Evolutionary conservation across 805 yeast species (phyloP), one percentile per base, ranked within the genome.

Genomic region (Wickerhamiella kazuoi): DNA sequence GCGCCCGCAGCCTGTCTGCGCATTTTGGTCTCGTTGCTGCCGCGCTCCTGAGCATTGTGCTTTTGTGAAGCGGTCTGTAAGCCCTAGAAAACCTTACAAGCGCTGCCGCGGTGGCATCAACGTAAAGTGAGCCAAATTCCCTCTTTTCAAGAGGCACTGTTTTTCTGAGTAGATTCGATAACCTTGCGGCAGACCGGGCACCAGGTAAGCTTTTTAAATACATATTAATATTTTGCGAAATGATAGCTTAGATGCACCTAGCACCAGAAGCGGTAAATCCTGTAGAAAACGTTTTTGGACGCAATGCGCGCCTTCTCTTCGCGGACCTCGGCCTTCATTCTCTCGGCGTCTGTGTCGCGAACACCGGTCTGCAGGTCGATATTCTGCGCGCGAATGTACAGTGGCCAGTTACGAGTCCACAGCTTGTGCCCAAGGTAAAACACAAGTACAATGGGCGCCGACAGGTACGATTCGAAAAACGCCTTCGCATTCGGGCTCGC

Each of bases 281-380:
- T 68, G 61, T 62, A 64, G 52, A 59, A 67, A 45, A 61, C 49
- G 42, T 72, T 72, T 50, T 60, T 68, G 21, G 61, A 41, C 4
- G 59, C 59, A 34, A 67, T 31, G 18, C 44, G 50, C 13, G 60
- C 65, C 46, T 62, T 62, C 50, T 70, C 79, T 48, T 68, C 74
- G n/a, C 68, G 69, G 39, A 71, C 57, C 50, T 70, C 76, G 48
- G 69, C 71, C 41, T 59, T 67, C 43, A 72, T 56, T 36, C 63
- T 51, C 30, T 74, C 78, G 45, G 68, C 49, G 52, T 75, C 78
- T 23, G 65, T 52, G 33, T 68, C 71, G 49, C 75, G 69, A 60
- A 77, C 65, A 39, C 82, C 81, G 21, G 74, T 64, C 46, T 71
- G 76, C 30, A 76, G 64, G 49, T 76, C 81, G 52, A 75, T 63